phyloP scores from a whole-genome alignment of 116 monocot species.

The Zostera marina region DNA sequence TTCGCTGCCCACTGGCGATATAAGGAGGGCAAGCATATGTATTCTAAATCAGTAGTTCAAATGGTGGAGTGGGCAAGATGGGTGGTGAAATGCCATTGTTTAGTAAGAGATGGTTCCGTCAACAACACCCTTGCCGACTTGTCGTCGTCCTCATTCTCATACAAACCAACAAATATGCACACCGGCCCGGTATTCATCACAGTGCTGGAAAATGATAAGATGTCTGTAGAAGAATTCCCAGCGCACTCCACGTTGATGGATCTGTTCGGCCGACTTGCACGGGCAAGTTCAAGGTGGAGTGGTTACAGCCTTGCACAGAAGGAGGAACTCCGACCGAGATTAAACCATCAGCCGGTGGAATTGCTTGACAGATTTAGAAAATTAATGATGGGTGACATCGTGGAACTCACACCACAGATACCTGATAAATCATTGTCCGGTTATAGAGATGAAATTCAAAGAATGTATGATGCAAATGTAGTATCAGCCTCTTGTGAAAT shows the following conservation, averaged over 20 bases:
- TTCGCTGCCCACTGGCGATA: conserved; percentile 97
- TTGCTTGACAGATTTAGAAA: conserved; percentile 22
- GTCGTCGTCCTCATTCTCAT: conserved; percentile 57
- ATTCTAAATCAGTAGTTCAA: conserved; percentile 59
- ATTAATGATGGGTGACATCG: conserved; percentile 81
- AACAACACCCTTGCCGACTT: conserved; percentile 26
- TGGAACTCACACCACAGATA: conserved; percentile 58
- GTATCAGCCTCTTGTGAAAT: conserved; percentile 15
- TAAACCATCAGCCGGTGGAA: conserved; percentile 50
- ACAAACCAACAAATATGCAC: conserved; percentile 18
- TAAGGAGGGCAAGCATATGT: conserved; percentile 69
- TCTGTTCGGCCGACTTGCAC: conserved; percentile 41
- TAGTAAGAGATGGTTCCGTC: conserved; percentile 17
- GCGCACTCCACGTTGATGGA: conserved; percentile 65
- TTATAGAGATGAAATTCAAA: conserved; percentile 70
- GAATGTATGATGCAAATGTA: conserved; percentile 60
- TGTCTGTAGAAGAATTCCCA: conserved; percentile 81
- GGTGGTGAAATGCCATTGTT: conserved; percentile 71
- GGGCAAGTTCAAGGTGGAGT: conserved; percentile 31
- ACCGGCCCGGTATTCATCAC: conserved; percentile 65
- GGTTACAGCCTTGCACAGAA: conserved; percentile 47
- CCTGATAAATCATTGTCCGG: conserved; percentile 53
- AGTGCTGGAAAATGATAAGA: conserved; percentile 86
- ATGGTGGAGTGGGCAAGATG: conserved; percentile 96
- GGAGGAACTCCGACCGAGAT: conserved; percentile 61